A percentile compares a stretch with the other conserved stretches of the same genome.
phyloP scores from a whole-genome alignment of 768 basidiomycete genomes.

The Tephrocybe sp. region DNA sequence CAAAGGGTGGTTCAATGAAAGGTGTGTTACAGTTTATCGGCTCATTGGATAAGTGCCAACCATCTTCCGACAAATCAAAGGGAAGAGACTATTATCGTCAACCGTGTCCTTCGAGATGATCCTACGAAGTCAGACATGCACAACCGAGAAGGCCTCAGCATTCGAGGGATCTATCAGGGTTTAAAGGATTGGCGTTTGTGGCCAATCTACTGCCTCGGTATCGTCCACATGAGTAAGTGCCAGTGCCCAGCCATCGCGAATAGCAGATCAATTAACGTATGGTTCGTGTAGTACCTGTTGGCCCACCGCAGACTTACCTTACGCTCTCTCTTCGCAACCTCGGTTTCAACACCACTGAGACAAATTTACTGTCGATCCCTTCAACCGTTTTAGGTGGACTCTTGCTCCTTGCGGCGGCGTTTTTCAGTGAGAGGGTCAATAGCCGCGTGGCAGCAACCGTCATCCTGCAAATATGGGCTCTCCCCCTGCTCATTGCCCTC shows the following conservation, averaged over 20 bases:
- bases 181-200: constrained; percentile 62
- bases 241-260: background rate
- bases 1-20: constrained; percentile 65
- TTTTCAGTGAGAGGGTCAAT: constrained; percentile 55
- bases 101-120: constrained; percentile 62
- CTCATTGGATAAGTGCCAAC: background rate
- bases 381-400: constrained; percentile 52
- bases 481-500: constrained; percentile 58
- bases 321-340: constrained; percentile 63
- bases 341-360: constrained; percentile 62
- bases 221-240: constrained; percentile 52
- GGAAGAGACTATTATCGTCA: constrained; percentile 66
- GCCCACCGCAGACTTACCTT: constrained; percentile 61
- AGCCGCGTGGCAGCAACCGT: constrained; percentile 55
- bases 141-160: constrained; percentile 60
- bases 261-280: constrained; percentile 17
- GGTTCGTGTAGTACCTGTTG: constrained; percentile 46
- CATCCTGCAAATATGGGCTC: constrained; percentile 59
- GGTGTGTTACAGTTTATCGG: constrained; percentile 30
- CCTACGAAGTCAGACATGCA: constrained; percentile 70
- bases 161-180: constrained; percentile 48
- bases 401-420: constrained; percentile 47
- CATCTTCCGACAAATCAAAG: constrained; percentile 22
- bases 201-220: constrained; percentile 62
- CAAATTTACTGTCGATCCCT: constrained; percentile 64